Evolutionary conservation across 352 stramenopile genomes (phyloP), one percentile per base, ranked within the genome.

Genomic region (Phytophthora rubi): DNA sequence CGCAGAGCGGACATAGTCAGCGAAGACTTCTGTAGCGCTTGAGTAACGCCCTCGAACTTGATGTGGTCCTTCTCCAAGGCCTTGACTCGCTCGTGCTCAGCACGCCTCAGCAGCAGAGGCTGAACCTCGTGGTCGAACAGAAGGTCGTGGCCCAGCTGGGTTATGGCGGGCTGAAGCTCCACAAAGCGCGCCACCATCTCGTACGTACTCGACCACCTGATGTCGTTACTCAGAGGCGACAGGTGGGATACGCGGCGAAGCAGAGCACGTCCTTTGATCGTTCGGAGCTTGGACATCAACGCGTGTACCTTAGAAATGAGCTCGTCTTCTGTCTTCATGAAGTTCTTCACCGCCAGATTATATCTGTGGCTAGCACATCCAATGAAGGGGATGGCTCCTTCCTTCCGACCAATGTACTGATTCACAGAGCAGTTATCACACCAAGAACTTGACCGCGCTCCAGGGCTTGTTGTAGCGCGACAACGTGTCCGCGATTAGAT

Each of bases 351-450:
- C 4, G 47, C 60, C 16, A 75, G 21, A 18, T 59, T 62, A 28
- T 68, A 71, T 13, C 56, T 30, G 52, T 71, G 62, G 16, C 47
- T 71, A 33, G 61, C 56, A 26, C 61, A 75, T 21, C 61, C 55
- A 60, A 75, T 67, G 1, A 70, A 16, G 7, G 61, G 42, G 21
- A 65, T 62, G 0, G n/a, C 48, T 6, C 51, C 61, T 23, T 59
- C 42, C 8, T 57, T 49, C 0, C 23, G 49, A 16, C 62, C 42
- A 39, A 71, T 63, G 23, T 39, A 63, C 51, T 71, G 61, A 23
- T 75, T 71, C 15, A 71, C 68, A 6, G 48, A 64, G 32, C 61
- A 66, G 54, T 67, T 64, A n/a, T 71, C 68, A 48, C 8, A 64
- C 42, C 62, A 71, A 57, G 32, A 67, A 71, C 6, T 53, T 16